A percentile compares a stretch with the other conserved stretches of the same genome.
phyloP scores from a whole-genome alignment of 2,329 filamentous ascomycete genomes.

The Penicillium corylophilum region DNA sequence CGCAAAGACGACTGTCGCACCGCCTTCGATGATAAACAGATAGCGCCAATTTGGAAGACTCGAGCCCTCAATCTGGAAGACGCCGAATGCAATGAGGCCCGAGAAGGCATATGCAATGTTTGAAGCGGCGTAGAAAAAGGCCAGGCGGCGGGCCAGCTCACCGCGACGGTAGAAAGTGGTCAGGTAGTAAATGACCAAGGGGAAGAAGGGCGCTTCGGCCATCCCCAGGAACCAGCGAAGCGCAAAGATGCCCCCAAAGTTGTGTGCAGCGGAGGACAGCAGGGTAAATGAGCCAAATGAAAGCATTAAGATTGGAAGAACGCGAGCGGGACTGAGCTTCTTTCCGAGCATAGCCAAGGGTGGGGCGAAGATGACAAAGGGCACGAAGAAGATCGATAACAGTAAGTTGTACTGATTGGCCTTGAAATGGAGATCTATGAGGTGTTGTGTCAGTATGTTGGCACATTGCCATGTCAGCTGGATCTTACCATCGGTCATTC shows the following conservation, averaged over 20 bases:
- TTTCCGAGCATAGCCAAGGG: slow-evolving; percentile 67
- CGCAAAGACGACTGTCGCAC: slow-evolving; percentile 60
- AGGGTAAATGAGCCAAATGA: slow-evolving; percentile 66
- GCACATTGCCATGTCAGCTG: neutral
- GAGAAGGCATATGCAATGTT: slow-evolving; percentile 71
- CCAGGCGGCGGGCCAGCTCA: slow-evolving; percentile 68
- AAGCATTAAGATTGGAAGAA: slow-evolving; percentile 68
- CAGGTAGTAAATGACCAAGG: slow-evolving; percentile 64
- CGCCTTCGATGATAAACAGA: slow-evolving; percentile 58
- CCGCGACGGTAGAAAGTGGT: slow-evolving; percentile 69
- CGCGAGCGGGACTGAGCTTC: slow-evolving; percentile 62
- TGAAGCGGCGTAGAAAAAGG: slow-evolving; percentile 72
- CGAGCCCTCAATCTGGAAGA: slow-evolving; percentile 57
- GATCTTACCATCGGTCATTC: slow-evolving; percentile 42
- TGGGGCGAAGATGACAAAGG: slow-evolving; percentile 69
- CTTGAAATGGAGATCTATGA: slow-evolving; percentile 56
- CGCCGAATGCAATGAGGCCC: slow-evolving; percentile 59
- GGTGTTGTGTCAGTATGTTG: neutral
- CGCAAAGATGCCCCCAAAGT: slow-evolving; percentile 66
- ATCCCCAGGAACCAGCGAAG: slow-evolving; percentile 69
- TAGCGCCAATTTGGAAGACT: slow-evolving; percentile 53
- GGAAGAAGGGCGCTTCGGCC: slow-evolving; percentile 68
- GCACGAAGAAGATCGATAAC: slow-evolving; percentile 71
- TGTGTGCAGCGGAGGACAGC: slow-evolving; percentile 55
- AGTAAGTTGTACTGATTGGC: slow-evolving; percentile 67